Conservation (phyloP, 768 basidiomycete genomes). For the Megacollybia marginata region DNA sequence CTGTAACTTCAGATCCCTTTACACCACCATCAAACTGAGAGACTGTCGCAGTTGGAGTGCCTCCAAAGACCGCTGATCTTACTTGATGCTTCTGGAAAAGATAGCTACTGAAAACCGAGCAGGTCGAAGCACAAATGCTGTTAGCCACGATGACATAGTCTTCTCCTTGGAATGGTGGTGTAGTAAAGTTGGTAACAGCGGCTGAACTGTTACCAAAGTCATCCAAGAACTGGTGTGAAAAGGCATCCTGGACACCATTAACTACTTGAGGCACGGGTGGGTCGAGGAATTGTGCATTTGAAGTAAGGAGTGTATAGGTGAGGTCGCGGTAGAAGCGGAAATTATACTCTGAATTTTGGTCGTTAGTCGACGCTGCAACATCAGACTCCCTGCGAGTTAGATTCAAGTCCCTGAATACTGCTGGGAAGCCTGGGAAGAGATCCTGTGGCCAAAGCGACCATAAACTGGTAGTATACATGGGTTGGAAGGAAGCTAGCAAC, state of each 20-base stretch:
- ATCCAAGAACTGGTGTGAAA: constrained; percentile 10
- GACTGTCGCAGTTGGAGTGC: too few relatives aligned
- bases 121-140: too few relatives aligned
- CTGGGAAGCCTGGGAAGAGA: constrained; percentile 9
- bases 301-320: constrained; percentile 6
- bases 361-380: constrained; percentile 3
- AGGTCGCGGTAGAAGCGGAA: constrained; percentile 8
- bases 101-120: too few relatives aligned
- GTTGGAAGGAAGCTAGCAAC: too few relatives aligned
- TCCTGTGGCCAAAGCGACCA: constrained; percentile 10
- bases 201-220: constrained; percentile 8
- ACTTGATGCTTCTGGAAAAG: too few relatives aligned
- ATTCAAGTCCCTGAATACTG: neutral
- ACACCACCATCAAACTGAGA: too few relatives aligned
- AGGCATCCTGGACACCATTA: constrained; percentile 10
- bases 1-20: too few relatives aligned
- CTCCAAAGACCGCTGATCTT: too few relatives aligned
- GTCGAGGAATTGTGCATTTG: constrained; percentile 10
- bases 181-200: constrained; percentile 9
- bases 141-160: constrained; percentile 7
- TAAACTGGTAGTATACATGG: neutral
- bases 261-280: constrained; percentile 10
- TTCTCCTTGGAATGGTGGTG: constrained; percentile 8
- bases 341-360: constrained; percentile 4
- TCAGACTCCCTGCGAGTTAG: constrained; percentile 9